Conservation (phyloP, 345 rosid genomes). For the Reutealis trisperma region DNA sequence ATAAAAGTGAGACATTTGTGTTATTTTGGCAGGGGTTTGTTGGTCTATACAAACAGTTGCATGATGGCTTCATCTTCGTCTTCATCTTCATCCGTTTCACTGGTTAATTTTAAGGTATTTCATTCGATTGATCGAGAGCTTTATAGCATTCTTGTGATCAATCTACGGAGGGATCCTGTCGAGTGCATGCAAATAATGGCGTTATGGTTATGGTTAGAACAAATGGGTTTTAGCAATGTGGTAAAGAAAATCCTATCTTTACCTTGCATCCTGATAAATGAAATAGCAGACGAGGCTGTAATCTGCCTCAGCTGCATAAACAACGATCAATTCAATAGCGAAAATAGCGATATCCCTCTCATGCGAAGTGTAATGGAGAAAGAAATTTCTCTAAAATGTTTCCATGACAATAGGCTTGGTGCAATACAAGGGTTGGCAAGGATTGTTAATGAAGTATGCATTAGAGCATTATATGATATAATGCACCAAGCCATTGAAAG, state of each 20-base stretch:
- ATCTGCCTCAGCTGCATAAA: conserved; percentile 36
- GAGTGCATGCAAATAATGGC: conserved; percentile 48
- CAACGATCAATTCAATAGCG: conserved; percentile 10
- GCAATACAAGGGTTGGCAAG: conserved; percentile 34
- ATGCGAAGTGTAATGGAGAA: conserved; percentile 28
- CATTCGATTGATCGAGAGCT: conserved; percentile 51
- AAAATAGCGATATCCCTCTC: conserved; percentile 31
- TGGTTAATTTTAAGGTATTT: conserved; percentile 39
- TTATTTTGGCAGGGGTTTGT: conserved; percentile 12
- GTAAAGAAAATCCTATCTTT: conserved; percentile 39
- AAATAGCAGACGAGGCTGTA: conserved; percentile 51
- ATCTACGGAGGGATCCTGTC: conserved; percentile 44
- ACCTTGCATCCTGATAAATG: conserved; percentile 33
- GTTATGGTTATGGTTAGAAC: conserved; percentile 57
- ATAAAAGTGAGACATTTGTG: background rate
- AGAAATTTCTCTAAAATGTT: conserved; percentile 35
- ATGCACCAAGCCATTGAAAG: conserved; percentile 35
- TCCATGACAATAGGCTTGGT: conserved; percentile 20
- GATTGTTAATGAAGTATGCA: conserved; percentile 34
- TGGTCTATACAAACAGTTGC: background rate
- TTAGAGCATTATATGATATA: conserved; percentile 41
- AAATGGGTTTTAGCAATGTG: conserved; percentile 24
- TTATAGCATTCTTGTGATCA: conserved; percentile 40
- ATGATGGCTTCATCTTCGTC: conserved; percentile 13
- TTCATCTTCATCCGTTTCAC: conserved; percentile 12